phyloP scores from a whole-genome alignment of 257 asterid genomes.

The Rubia yunnanensis region DNA sequence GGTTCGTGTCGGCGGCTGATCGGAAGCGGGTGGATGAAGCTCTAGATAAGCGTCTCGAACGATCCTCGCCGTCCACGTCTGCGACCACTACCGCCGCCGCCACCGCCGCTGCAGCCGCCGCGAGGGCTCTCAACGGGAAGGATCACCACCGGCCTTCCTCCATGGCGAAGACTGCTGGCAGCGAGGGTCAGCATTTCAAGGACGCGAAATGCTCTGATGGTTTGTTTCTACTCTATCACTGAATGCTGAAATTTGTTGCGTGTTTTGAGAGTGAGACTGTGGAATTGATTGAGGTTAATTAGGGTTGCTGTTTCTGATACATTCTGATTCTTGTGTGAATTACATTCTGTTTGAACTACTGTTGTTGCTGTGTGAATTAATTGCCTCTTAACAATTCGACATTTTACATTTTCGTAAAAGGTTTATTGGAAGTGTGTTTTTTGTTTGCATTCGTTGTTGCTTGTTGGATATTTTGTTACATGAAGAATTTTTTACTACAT shows the following conservation, averaged over 20 bases:
- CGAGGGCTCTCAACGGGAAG: constrained; percentile 22
- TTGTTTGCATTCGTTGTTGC: background rate
- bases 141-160: constrained; percentile 18
- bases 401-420: background rate
- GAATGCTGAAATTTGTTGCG: constrained; percentile 4
- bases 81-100: constrained; percentile 26
- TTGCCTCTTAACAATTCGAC: background rate
- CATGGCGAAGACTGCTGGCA: constrained; percentile 13
- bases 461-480: no score
- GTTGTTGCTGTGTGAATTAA: background rate
- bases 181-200: constrained; percentile 19
- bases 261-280: no score
- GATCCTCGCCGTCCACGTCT: constrained; percentile 32
- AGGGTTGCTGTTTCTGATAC: background rate
- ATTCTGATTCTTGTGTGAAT: background rate
- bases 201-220: constrained; percentile 28
- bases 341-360: background rate
- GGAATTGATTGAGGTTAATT: background rate
- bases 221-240: constrained; percentile 5
- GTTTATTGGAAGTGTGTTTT: background rate
- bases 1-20: constrained; percentile 28
- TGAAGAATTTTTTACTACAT: background rate
- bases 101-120: constrained; percentile 15
- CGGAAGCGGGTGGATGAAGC: constrained; percentile 44
- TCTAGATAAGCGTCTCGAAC: constrained; percentile 38